A percentile compares a stretch with the other conserved stretches of the same genome.
Evolutionary conservation across 495 filamentous ascomycete genomes (phyloP).

Genomic region (Trypethelium eluteriae): DNA sequence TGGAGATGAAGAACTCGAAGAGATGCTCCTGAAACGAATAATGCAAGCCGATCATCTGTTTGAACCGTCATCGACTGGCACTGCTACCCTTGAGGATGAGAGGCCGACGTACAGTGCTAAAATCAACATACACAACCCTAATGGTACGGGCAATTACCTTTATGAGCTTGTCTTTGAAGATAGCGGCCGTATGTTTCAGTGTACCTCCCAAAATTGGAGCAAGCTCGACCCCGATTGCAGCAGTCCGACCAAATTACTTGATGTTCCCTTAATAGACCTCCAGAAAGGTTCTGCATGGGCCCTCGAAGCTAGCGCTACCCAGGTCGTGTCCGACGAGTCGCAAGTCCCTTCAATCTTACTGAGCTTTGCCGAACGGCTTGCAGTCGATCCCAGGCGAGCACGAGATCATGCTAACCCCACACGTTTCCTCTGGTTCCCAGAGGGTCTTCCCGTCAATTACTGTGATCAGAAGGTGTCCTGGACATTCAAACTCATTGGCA

Average conservation of each 20-base stretch:
- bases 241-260: slow-evolving; percentile 15
- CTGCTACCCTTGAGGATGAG: slow-evolving; percentile 16
- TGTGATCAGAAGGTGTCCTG: slow-evolving; percentile 21
- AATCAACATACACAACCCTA: slow-evolving; percentile 18
- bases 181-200: slow-evolving; percentile 12
- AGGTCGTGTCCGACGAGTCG: slow-evolving; percentile 19
- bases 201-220: slow-evolving; percentile 21
- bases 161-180: slow-evolving; percentile 20
- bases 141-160: slow-evolving; percentile 17
- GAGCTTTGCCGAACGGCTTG: slow-evolving; percentile 12
- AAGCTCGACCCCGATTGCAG: slow-evolving; percentile 22
- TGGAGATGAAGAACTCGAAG: slow-evolving; percentile 19
- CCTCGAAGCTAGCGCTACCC: slow-evolving; percentile 20
- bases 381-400: background rate
- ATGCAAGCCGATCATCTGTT: slow-evolving; percentile 15
- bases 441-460: background rate
- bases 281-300: slow-evolving; percentile 23
- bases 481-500: slow-evolving; percentile 15
- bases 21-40: slow-evolving; percentile 11
- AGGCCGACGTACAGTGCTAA: slow-evolving; percentile 20
- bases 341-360: slow-evolving; percentile 14
- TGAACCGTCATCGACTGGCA: slow-evolving; percentile 15
- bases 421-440: background rate
- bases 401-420: background rate
- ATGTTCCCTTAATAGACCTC: slow-evolving; percentile 21